Evolutionary conservation across 2,329 filamentous ascomycete species (phyloP).

Genomic region (Nothopassalora personata): DNA sequence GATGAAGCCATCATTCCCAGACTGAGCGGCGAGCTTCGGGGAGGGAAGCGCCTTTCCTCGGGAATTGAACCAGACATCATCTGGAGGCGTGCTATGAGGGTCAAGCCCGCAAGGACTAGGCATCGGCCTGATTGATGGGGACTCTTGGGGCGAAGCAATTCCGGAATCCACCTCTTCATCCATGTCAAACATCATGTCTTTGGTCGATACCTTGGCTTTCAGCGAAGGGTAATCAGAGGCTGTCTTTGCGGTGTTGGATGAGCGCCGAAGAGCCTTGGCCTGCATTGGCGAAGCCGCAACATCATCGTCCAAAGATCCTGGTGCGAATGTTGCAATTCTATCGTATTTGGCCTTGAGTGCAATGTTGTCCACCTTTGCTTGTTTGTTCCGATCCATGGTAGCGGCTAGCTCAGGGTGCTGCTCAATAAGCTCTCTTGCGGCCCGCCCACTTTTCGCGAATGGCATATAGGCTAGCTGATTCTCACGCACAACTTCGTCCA

Average conservation of each 20-base stretch:
- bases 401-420: conserved; percentile 57
- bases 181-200: conserved; percentile 90
- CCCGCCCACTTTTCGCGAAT: conserved; percentile 68
- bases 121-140: conserved; percentile 27
- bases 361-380: conserved; percentile 70
- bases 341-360: conserved; percentile 58
- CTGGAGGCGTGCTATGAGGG: conserved; percentile 21
- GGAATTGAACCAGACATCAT: conserved; percentile 37
- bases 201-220: conserved; percentile 61
- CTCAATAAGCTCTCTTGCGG: conserved; percentile 61
- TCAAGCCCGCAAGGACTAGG: conserved; percentile 23
- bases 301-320: conserved; percentile 61
- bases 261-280: conserved; percentile 38
- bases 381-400: conserved; percentile 63
- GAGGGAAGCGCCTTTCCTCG: conserved; percentile 36
- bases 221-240: conserved; percentile 54
- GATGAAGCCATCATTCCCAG: conserved; percentile 23
- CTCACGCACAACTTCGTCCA: conserved; percentile 72
- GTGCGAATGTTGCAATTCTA: conserved; percentile 60
- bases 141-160: conserved; percentile 19
- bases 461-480: conserved; percentile 77
- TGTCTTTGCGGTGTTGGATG: conserved; percentile 36
- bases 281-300: conserved; percentile 43
- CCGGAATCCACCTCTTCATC: conserved; percentile 59
- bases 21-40: conserved; percentile 24